Evolutionary conservation across 129 eudicot species (phyloP).

Genomic region (Ambrosia trifida): DNA sequence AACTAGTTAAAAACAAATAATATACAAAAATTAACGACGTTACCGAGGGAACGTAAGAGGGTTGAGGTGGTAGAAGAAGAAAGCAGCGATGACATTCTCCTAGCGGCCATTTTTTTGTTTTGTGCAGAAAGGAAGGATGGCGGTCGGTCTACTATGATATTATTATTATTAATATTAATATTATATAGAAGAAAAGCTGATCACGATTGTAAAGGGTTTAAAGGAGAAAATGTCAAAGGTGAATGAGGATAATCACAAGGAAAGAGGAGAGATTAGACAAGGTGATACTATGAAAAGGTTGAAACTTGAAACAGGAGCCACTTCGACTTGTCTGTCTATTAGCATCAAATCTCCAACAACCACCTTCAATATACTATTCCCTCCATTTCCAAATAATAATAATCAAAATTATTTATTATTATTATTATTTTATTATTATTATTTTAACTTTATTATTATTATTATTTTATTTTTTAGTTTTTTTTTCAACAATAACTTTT

Average conservation of each 20-base stretch:
- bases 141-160: not conserved
- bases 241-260: constrained; percentile 21
- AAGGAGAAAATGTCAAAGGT: not conserved
- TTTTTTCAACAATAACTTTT: too few relatives aligned
- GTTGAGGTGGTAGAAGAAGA: constrained; percentile 50
- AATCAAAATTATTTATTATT: too few relatives aligned
- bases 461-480: too few relatives aligned
- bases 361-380: constrained; percentile 6
- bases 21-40: too few relatives aligned
- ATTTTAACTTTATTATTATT: too few relatives aligned
- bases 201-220: not conserved
- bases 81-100: constrained; percentile 59
- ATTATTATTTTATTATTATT: too few relatives aligned
- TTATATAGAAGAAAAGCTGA: not conserved
- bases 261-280: not conserved
- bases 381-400: not conserved
- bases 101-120: constrained; percentile 54
- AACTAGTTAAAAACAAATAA: too few relatives aligned
- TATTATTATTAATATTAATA: too few relatives aligned
- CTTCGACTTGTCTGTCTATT: constrained; percentile 4
- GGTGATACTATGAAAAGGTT: not conserved
- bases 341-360: constrained; percentile 1
- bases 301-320: not conserved
- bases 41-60: constrained; percentile 54
- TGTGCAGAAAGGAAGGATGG: not conserved